phyloP scores from a whole-genome alignment of 768 basidiomycete species.

The Asterophora lycoperdoides region DNA sequence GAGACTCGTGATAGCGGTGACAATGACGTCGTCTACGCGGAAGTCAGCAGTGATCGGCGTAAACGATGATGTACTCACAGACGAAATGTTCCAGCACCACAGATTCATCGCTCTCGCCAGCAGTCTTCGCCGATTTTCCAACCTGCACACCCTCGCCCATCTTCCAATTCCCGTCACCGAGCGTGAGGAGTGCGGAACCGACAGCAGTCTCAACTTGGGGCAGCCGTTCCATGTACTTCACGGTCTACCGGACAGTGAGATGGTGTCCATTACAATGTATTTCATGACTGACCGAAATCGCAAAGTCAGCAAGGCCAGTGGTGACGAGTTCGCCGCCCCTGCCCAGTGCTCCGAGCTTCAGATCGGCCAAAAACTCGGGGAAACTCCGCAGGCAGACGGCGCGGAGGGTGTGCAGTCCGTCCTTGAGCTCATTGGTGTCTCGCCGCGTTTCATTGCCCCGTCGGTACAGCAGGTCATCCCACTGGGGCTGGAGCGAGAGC shows the following conservation, averaged over 20 bases:
- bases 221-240: constrained; percentile 64
- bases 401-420: constrained; percentile 59
- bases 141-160: constrained; percentile 82
- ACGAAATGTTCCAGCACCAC: constrained; percentile 71
- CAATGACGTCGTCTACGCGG: constrained; percentile 66
- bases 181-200: constrained; percentile 56
- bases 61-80: constrained; percentile 40
- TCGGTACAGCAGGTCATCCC: constrained; percentile 60
- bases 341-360: constrained; percentile 58
- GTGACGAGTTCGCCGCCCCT: constrained; percentile 54
- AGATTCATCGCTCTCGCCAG: constrained; percentile 51
- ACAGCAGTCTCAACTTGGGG: constrained; percentile 69
- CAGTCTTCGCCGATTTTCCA: constrained; percentile 39
- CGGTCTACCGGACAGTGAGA: constrained; percentile 40
- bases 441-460: constrained; percentile 41
- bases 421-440: constrained; percentile 66
- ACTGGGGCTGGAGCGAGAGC: constrained; percentile 50
- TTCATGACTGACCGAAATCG: constrained; percentile 40
- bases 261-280: neutral
- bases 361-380: constrained; percentile 77
- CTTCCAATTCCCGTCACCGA: constrained; percentile 89
- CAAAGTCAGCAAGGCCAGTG: constrained; percentile 61
- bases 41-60: neutral
- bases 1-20: constrained; percentile 56
- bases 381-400: constrained; percentile 76